Base-by-base conservation (phyloP, 352 stramenopile genomes). In the Phytophthora foliorum region DNA sequence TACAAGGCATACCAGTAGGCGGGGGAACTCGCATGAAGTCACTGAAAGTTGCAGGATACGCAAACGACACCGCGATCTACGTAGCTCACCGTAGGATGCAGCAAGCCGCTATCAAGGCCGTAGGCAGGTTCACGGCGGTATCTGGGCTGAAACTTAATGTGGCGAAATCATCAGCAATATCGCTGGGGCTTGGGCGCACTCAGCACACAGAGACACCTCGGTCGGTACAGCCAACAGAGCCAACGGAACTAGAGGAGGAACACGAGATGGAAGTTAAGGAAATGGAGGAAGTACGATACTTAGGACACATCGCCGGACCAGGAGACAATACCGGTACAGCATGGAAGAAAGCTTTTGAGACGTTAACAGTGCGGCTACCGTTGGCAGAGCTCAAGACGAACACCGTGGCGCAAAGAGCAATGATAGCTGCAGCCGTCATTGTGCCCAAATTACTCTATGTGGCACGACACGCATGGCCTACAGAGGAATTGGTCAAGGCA, bases 21-120 rank as follows among this genome's bases (percentile, higher is more conserved):
- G 38, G 5, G 5, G 38, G 4, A 1, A 42, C n/a, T n/a, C n/a
- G n/a, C n/a, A n/a, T n/a, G 36, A 42, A 19, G 8, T 6, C 17
- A 22, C 16, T 59, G 5, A 31, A 41, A 9, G 31, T 44, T 0
- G 59, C 59, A 3, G 50, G 51, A 4, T 68, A 68, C 13, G 51
- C 60, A 1, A 51, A 68, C 13, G 60, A 68, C 9, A 52, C 60
- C 0, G 42, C 51, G 2, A 56, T 68, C 7, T 55, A 55, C 13
- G 17, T 60, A 0, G 5, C 5, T 1, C 0, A 27, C 17, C 9
- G 6, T 0, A 2, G 2, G 1, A 67, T 60, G 39, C 50, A 67
- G 19, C 0, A 19, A 4, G 50, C 29, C 3, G 60, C 42, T 1
- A 49, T 68, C 11, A 1, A 16, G 10, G 49, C 27, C 16, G 39